These are phyloP conservation scores for Strigomonas culicis DNA, from an alignment of 208 protist species.

Conservation along the genomic window DNA sequence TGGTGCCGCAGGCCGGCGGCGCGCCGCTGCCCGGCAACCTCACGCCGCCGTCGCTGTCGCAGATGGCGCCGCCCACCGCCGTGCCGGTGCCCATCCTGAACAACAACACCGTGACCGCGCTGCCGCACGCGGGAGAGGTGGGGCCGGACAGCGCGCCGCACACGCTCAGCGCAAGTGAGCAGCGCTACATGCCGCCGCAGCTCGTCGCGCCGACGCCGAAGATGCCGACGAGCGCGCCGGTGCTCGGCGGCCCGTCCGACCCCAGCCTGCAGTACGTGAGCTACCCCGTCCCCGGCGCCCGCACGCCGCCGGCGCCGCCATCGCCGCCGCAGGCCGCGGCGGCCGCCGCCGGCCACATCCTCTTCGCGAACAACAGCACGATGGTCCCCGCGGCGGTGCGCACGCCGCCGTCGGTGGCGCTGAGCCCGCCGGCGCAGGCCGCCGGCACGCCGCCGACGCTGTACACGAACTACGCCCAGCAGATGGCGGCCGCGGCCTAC, in stretches of 20 bases:
- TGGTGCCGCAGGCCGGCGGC: background rate
- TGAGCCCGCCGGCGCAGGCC: background rate
- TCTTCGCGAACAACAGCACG: slow-evolving; percentile 17
- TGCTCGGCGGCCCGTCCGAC: too few relatives aligned
- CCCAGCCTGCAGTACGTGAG: slow-evolving; percentile 16
- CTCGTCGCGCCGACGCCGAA: too few relatives aligned
- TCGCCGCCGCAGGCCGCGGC: background rate
- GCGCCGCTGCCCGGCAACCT: slow-evolving; percentile 15
- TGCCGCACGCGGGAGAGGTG: too few relatives aligned
- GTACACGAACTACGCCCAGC: background rate
- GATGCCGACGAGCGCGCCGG: too few relatives aligned
- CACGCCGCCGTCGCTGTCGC: slow-evolving; percentile 16
- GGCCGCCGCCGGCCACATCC: background rate
- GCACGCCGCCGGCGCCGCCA: slow-evolving; percentile 2
- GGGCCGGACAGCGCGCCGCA: too few relatives aligned
- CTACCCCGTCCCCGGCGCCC: slow-evolving; percentile 12
- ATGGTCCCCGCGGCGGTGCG: background rate
- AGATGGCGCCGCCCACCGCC: slow-evolving; percentile 13
- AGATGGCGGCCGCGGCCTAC: background rate
- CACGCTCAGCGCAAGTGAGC: too few relatives aligned
- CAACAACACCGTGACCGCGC: slow-evolving; percentile 22
- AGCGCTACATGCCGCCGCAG: too few relatives aligned
- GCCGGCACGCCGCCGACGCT: slow-evolving; percentile 4
- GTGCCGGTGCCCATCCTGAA: slow-evolving; percentile 20
- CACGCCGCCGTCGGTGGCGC: background rate